Base-by-base conservation (phyloP, 495 filamentous ascomycete genomes). In the Bacidia rubella region DNA sequence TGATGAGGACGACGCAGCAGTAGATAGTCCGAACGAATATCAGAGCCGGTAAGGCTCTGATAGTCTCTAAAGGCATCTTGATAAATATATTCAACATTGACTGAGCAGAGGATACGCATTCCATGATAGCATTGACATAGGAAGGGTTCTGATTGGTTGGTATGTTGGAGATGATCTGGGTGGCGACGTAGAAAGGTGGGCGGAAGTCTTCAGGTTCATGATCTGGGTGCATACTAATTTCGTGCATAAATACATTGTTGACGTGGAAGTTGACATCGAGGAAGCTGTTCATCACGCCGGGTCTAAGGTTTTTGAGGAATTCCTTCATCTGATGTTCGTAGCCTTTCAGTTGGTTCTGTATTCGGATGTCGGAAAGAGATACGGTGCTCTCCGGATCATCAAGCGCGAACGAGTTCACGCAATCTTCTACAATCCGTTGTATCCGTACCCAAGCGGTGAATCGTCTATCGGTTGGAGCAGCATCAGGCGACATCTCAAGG, bases 401-500 rank as follows among this genome's bases (percentile, higher is more conserved):
- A 19, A 68, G 63, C 20, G 57, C 60, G 19, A 70, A 61, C 2
- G 60, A 49, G 0, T 47, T 54, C 15, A 35, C 56, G 20, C 65
- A 57, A n/a, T 68, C 65, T 45, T 71, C 67, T 17, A 56, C 54
- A 22, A 71, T 66, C 15, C 61, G 58, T 19, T 59, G 44, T 9
- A 69, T 44, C 49, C 44, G 57, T 7, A 63, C 63, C 67, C 66
- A 68, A 15, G 49, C 59, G 12, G 61, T 52, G 4, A 69, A 51
- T 38, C 49, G 52, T 11, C 71, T 76, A 61, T 92, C 86, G 1
- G 82, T 79, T 1, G 77, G 73, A 23, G 72, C 69, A 1, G 85
- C 81, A 11, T 84, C 76, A 2, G 81, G 72, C n/a, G 79, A 82
- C 11, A 69, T 73, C 63, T 83, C 76, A 1, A 92, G 70, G 7